Conservation (phyloP, 306 rosid species). For the Senna siamea region DNA sequence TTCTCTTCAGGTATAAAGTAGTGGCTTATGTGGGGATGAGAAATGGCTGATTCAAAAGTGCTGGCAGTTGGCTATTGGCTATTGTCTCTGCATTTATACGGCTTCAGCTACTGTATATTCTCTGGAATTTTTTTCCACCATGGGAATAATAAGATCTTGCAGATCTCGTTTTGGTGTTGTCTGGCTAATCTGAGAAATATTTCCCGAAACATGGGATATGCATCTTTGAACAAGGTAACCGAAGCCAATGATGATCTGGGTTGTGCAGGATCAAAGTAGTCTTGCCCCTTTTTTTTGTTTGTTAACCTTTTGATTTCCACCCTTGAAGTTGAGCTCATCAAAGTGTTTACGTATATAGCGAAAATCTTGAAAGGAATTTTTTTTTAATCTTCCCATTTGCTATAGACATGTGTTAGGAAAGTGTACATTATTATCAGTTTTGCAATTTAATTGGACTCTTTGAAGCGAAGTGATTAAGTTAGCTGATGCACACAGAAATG, state of each 20-base stretch:
- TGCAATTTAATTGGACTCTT: conserved; percentile 61
- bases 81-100: conserved; percentile 39
- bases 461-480: conserved; percentile 39
- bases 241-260: conserved; percentile 48
- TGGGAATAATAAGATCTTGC: conserved; percentile 70
- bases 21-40: conserved; percentile 38
- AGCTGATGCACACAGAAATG: conserved; percentile 45
- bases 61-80: conserved; percentile 49
- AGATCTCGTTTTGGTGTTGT: conserved; percentile 50
- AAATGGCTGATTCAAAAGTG: conserved; percentile 50
- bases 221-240: conserved; percentile 50
- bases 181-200: conserved; percentile 46
- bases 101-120: conserved; percentile 68
- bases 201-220: conserved; percentile 48
- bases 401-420: conserved; percentile 44
- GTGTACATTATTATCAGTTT: conserved; percentile 66
- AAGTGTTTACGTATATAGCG: conserved; percentile 64
- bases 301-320: conserved; percentile 39
- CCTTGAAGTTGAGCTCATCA: conserved; percentile 61
- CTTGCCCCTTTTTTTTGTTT: conserved; percentile 46
- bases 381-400: conserved; percentile 38
- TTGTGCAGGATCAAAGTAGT: conserved; percentile 48
- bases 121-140: conserved; percentile 65
- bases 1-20: conserved; percentile 59
- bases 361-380: conserved; percentile 40